Evolutionary conservation across 106 monocot genomes (phyloP).

Genomic region (Allium fistulosum): DNA sequence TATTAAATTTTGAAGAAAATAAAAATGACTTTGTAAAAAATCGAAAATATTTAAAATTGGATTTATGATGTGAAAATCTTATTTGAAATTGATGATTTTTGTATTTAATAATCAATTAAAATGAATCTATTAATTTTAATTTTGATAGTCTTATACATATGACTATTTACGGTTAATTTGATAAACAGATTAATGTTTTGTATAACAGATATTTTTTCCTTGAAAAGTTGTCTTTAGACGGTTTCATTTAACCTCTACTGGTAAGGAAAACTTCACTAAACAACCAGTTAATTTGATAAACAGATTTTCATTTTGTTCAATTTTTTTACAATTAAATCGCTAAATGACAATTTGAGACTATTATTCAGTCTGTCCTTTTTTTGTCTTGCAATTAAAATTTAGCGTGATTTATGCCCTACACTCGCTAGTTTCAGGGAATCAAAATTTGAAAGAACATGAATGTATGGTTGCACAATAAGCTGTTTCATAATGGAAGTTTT

Average conservation of each 20-base stretch:
- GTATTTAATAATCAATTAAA: not conserved
- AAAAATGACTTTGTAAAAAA: not conserved
- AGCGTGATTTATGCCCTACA: not conserved
- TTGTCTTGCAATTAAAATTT: not conserved
- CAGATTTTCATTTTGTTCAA: not conserved
- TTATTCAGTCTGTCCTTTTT: not conserved
- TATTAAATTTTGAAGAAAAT: not conserved
- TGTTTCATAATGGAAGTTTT: not conserved
- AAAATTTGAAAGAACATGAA: not conserved
- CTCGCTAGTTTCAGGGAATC: not conserved
- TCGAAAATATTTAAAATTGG: not conserved
- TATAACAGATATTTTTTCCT: no score
- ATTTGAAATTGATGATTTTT: not conserved
- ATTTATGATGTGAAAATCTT: not conserved
- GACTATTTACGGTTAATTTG: no score
- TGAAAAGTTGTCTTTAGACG: no score
- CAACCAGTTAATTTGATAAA: no score
- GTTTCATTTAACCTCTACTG: no score
- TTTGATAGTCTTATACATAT: no score
- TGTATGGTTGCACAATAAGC: not conserved
- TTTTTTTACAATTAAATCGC: not conserved
- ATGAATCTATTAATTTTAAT: no score
- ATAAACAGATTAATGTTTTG: no score
- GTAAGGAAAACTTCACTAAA: no score
- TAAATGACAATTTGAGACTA: not conserved